Conservation (phyloP, 2,329 filamentous ascomycete genomes). For the Calonectria ilicicola region DNA sequence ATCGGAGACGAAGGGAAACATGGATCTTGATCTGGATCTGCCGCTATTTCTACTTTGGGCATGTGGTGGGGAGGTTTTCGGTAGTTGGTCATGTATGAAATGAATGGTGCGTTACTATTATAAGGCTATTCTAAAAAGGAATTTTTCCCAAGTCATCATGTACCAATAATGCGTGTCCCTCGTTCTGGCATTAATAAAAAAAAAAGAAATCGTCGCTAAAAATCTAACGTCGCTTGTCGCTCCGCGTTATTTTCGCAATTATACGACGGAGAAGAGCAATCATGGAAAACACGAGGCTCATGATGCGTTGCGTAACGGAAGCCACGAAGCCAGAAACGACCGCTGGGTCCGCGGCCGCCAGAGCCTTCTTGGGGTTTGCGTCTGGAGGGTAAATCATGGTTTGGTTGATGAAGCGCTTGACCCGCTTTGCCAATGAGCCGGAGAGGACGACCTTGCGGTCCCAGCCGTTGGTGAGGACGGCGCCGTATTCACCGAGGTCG, state of each 20-base stretch:
- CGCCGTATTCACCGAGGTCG: constrained; percentile 47
- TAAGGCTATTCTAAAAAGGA: background rate
- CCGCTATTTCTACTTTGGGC: too few species aligned
- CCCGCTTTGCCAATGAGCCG: constrained; percentile 44
- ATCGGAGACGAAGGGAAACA: background rate
- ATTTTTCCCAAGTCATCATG: background rate
- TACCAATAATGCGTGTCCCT: background rate
- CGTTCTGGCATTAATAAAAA: background rate
- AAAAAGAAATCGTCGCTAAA: background rate
- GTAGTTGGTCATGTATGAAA: background rate
- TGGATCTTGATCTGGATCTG: too few species aligned
- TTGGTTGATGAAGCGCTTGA: constrained; percentile 49
- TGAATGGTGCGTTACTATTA: background rate
- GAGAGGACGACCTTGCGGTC: constrained; percentile 41
- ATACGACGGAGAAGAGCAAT: background rate
- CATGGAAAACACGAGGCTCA: background rate
- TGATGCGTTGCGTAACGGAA: background rate
- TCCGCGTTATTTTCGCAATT: background rate
- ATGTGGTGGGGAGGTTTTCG: too few species aligned
- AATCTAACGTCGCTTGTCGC: background rate
- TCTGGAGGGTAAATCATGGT: constrained; percentile 44
- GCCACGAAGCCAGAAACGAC: background rate
- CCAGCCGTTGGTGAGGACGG: constrained; percentile 46
- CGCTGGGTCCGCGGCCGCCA: background rate
- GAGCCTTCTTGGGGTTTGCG: background rate